Percentiles rank a stretch among this genome's conserved stretches.
Evolutionary conservation across 306 rosid genomes (phyloP).

Genomic region (Citrullus colocynthis): DNA sequence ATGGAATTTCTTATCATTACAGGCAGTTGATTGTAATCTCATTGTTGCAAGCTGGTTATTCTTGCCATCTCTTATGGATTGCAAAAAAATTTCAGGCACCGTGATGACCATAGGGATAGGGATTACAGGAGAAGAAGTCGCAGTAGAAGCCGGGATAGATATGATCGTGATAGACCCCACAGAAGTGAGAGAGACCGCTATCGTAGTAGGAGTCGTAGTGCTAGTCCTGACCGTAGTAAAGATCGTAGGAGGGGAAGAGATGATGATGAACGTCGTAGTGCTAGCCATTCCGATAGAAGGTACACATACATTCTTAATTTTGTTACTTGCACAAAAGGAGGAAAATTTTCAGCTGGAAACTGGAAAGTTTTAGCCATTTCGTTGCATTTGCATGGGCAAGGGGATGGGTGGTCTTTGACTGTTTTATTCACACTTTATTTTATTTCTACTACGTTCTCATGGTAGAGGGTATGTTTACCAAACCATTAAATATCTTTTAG

Average conservation of each 20-base stretch:
- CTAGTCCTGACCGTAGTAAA: conserved; percentile 33
- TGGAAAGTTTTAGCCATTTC: background rate
- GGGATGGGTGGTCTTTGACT: background rate
- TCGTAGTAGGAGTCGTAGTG: conserved; percentile 52
- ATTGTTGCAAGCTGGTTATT: background rate
- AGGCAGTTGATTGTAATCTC: background rate
- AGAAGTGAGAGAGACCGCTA: conserved; percentile 40
- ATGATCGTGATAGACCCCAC: conserved; percentile 41
- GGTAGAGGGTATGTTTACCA: background rate
- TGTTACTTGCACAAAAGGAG: background rate
- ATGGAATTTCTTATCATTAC: background rate
- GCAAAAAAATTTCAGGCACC: conserved; percentile 23
- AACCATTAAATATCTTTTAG: background rate
- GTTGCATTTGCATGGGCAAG: background rate
- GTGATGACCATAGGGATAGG: conserved; percentile 48
- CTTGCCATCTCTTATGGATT: background rate
- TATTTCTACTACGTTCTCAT: background rate
- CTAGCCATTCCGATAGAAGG: conserved; percentile 52
- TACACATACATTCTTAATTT: conserved; percentile 1
- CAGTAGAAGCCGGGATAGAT: conserved; percentile 56
- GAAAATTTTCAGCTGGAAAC: background rate
- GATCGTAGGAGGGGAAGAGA: conserved; percentile 35
- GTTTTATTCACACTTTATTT: background rate
- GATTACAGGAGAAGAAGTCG: conserved; percentile 47
- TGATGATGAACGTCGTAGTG: conserved; percentile 41